phyloP scores from a whole-genome alignment of 2,329 filamentous ascomycete species.

The Sporothrix pallida region DNA sequence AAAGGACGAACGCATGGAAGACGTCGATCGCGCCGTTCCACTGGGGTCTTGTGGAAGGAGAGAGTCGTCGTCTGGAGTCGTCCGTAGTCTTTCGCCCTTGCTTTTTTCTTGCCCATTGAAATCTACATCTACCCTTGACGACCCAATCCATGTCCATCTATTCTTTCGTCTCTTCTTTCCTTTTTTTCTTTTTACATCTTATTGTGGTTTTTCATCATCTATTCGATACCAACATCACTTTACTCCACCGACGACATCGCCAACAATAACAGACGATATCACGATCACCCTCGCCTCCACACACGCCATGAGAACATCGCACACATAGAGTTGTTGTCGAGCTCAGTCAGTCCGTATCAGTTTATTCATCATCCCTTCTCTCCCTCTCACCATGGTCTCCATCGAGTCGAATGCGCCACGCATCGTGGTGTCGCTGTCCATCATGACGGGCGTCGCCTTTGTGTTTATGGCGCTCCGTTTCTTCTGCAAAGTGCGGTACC shows the following conservation, averaged over 20 bases:
- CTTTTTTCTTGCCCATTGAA: not conserved
- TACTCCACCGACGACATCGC: not conserved
- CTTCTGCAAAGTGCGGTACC: conserved; percentile 37
- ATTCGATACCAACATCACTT: not conserved
- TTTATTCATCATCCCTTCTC: not conserved
- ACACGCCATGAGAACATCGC: not conserved
- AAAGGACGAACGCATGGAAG: conserved; percentile 4
- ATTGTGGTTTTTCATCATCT: not conserved
- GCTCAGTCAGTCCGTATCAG: not conserved
- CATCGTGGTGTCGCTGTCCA: conserved; percentile 38
- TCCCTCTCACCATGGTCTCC: conserved; percentile 17
- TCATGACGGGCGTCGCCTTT: conserved; percentile 37
- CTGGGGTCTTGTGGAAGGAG: not conserved
- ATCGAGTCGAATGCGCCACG: conserved; percentile 35
- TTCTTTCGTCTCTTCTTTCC: not conserved
- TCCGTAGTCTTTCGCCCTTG: too few species aligned
- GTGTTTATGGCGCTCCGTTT: conserved; percentile 39
- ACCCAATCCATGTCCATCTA: conserved; percentile 6
- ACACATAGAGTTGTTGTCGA: conserved; percentile 13
- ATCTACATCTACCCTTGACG: conserved; percentile 24
- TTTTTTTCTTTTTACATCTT: not conserved
- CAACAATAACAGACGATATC: not conserved
- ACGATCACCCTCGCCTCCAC: not conserved
- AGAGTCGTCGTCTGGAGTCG: too few species aligned
- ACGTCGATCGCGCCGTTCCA: conserved; percentile 17